These are phyloP conservation scores for Diddensiella santjacobensis DNA, from an alignment of 805 yeast species.

Conservation along the genomic window DNA sequence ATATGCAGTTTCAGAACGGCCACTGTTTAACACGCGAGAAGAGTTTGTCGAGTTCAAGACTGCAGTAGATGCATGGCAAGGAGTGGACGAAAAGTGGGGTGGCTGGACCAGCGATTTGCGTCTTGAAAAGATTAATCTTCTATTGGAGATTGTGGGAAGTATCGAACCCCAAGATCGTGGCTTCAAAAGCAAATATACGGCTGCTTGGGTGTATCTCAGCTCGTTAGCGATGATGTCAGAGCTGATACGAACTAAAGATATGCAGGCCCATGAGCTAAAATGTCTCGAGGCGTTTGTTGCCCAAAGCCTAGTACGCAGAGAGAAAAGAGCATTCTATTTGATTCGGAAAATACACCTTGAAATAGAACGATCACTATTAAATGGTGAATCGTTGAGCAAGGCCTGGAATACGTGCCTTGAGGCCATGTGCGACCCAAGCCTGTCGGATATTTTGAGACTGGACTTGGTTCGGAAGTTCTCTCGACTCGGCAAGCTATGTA, in stretches of 20 bases:
- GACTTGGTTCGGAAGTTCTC: conserved; percentile 27
- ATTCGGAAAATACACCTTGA: conserved; percentile 28
- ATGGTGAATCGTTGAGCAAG: conserved; percentile 24
- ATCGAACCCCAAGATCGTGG: background rate
- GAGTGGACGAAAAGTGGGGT: background rate
- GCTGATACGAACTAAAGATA: conserved; percentile 21
- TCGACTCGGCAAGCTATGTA: conserved; percentile 8
- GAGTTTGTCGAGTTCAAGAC: background rate
- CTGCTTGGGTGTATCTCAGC: conserved; percentile 26
- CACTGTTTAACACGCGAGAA: background rate
- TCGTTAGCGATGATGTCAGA: conserved; percentile 22
- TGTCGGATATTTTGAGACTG: conserved; percentile 20
- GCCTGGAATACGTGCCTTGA: conserved; percentile 29
- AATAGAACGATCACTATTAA: conserved; percentile 10
- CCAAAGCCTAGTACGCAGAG: conserved; percentile 18
- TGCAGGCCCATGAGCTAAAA: conserved; percentile 22
- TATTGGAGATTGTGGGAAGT: background rate
- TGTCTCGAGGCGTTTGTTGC: conserved; percentile 23
- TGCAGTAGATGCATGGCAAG: background rate
- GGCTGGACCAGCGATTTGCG: background rate
- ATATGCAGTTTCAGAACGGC: conserved; percentile 7
- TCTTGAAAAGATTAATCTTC: background rate
- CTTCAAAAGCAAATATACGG: conserved; percentile 15
- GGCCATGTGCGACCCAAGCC: conserved; percentile 19
- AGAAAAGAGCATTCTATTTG: conserved; percentile 22